Conservation (phyloP, 257 asterid species). For the Solanum tarapatanum region DNA sequence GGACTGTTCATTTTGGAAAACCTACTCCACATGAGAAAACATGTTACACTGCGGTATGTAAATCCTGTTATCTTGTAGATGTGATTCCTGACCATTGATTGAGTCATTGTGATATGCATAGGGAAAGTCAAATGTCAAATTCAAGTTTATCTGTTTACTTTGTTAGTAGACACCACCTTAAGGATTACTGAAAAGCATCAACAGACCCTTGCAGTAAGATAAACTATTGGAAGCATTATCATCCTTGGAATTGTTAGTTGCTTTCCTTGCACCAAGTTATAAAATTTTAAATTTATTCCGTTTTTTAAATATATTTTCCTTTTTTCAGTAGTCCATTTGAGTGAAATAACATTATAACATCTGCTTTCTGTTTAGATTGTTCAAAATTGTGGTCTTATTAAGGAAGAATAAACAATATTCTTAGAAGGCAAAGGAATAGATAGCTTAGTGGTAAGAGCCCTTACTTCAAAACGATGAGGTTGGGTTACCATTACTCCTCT, state of each 20-base stretch:
- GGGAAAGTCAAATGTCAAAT: background rate
- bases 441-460: background rate
- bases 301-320: background rate
- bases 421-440: background rate
- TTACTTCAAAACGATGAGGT: background rate
- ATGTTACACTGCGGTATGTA: constrained; percentile 85
- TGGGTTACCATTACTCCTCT: background rate
- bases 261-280: background rate
- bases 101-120: background rate
- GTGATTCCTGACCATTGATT: background rate
- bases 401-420: background rate
- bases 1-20: constrained; percentile 92
- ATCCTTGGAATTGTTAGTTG: background rate
- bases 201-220: background rate
- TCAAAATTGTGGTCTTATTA: background rate
- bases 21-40: constrained; percentile 93
- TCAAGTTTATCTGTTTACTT: background rate
- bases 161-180: background rate
- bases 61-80: background rate
- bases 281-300: background rate
- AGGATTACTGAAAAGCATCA: background rate
- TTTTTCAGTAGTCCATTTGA: background rate
- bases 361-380: background rate
- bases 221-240: background rate
- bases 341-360: background rate